These are phyloP conservation scores for Pseudohyphozyma bogoriensis DNA, from an alignment of 768 basidiomycete species.

Conservation along the genomic window DNA sequence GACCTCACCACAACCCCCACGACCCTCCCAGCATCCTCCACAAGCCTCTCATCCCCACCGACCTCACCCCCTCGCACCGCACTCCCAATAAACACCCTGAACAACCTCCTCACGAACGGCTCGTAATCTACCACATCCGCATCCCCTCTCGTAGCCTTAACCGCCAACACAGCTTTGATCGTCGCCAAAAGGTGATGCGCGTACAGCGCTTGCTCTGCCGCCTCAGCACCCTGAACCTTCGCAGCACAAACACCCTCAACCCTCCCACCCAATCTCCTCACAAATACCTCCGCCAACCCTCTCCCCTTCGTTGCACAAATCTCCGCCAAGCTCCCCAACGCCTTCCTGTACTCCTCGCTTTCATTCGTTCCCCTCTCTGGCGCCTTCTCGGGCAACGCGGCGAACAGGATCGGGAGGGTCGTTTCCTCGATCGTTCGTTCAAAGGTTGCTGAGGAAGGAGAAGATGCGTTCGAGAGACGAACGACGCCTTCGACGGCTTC, in stretches of 20 bases:
- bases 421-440: slow-evolving; percentile 59
- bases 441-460: no score
- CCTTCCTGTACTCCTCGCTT: slow-evolving; percentile 49
- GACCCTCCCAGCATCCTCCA: slow-evolving; percentile 56
- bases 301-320: no score
- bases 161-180: slow-evolving; percentile 52
- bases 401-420: slow-evolving; percentile 72
- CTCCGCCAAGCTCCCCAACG: slow-evolving; percentile 47
- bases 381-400: slow-evolving; percentile 57
- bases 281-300: slow-evolving; percentile 11
- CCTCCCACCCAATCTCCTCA: no score
- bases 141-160: slow-evolving; percentile 47
- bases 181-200: slow-evolving; percentile 69
- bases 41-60: slow-evolving; percentile 47
- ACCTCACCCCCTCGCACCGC: slow-evolving; percentile 32
- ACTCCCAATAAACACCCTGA: slow-evolving; percentile 49
- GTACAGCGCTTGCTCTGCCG: slow-evolving; percentile 78
- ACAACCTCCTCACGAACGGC: slow-evolving; percentile 59
- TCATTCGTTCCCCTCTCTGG: slow-evolving; percentile 48
- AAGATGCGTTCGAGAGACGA: slow-evolving; percentile 22
- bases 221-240: no score
- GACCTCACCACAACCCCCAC: slow-evolving; percentile 58
- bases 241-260: no score
- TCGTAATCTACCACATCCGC: slow-evolving; percentile 74
- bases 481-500: slow-evolving; percentile 35